Evolutionary conservation across 2,329 filamentous ascomycete genomes (phyloP).

Genomic region (Talaromyces sp.): DNA sequence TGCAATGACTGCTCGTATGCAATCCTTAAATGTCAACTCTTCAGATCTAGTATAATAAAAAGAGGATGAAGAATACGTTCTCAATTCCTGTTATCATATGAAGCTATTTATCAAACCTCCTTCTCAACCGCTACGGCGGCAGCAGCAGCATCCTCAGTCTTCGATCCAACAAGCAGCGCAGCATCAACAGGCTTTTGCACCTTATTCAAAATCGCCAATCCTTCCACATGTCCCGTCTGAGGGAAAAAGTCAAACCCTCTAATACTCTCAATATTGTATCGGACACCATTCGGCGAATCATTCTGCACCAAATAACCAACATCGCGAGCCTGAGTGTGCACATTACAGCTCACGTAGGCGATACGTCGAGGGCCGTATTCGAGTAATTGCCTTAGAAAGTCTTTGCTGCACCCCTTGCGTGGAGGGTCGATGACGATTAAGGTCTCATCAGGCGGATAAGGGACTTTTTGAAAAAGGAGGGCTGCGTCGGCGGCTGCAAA

Average conservation of each 20-base stretch:
- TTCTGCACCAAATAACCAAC: slow-evolving; percentile 83
- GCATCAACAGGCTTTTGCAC: slow-evolving; percentile 22
- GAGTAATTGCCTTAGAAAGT: slow-evolving; percentile 79
- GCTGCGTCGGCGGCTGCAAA: slow-evolving; percentile 90
- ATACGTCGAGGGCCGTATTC: slow-evolving; percentile 74
- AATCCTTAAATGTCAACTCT: not conserved
- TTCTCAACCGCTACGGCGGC: not conserved
- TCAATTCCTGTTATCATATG: not conserved
- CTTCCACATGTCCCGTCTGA: slow-evolving; percentile 70
- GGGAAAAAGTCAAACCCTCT: slow-evolving; percentile 97
- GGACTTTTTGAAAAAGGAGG: slow-evolving; percentile 73
- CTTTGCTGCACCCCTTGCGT: slow-evolving; percentile 85
- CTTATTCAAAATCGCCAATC: slow-evolving; percentile 59
- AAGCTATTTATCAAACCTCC: not conserved
- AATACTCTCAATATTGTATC: slow-evolving; percentile 86
- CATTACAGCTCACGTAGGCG: slow-evolving; percentile 95
- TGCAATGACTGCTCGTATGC: not conserved
- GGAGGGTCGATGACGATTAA: slow-evolving; percentile 97
- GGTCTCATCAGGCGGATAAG: slow-evolving; percentile 75
- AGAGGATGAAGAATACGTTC: not conserved
- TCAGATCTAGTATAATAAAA: not conserved
- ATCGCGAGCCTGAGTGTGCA: slow-evolving; percentile 94
- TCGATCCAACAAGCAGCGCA: not conserved
- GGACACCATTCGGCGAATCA: slow-evolving; percentile 35
- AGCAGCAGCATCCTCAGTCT: not conserved